A percentile compares a stretch with the other conserved stretches of the same genome.
These are phyloP conservation scores for Dictyostelium capitatum DNA, from an alignment of 78 protist species.

Conservation along the genomic window DNA sequence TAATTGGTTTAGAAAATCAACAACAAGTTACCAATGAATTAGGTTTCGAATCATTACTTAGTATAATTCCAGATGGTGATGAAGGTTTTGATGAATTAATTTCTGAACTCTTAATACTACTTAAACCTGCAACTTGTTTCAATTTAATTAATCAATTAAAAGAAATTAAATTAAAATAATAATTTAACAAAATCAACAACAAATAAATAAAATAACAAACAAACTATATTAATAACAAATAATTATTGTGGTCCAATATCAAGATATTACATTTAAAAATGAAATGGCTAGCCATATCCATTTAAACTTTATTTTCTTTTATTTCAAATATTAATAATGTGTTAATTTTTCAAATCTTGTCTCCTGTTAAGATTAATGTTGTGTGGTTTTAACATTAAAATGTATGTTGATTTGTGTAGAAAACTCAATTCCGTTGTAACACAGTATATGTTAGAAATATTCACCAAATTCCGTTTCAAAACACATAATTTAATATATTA, in stretches of 20 bases:
- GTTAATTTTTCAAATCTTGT: too few relatives aligned
- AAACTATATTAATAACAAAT: background rate
- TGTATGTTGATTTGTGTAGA: too few relatives aligned
- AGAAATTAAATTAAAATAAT: conserved; percentile 26
- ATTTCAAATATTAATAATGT: background rate
- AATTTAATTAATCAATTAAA: conserved; percentile 20
- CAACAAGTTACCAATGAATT: background rate
- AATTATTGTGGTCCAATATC: background rate
- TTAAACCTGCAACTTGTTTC: background rate
- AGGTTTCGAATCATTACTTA: conserved; percentile 1
- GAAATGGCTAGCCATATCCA: background rate
- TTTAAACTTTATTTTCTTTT: background rate
- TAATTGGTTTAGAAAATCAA: conserved; percentile 6
- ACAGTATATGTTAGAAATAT: too few relatives aligned
- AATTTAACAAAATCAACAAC: background rate
- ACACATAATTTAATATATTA: too few relatives aligned
- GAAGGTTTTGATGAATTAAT: conserved; percentile 6
- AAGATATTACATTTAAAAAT: background rate
- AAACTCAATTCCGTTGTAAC: too few relatives aligned
- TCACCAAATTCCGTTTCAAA: too few relatives aligned
- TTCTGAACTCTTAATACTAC: background rate
- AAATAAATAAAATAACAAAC: background rate
- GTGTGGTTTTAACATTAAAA: too few relatives aligned
- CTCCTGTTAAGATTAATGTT: too few relatives aligned
- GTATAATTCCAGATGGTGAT: conserved; percentile 3